Evolutionary conservation across 164 flowering plant species (phyloP), one percentile per base, ranked within the genome.

Genomic region (Amborella trichopoda): DNA sequence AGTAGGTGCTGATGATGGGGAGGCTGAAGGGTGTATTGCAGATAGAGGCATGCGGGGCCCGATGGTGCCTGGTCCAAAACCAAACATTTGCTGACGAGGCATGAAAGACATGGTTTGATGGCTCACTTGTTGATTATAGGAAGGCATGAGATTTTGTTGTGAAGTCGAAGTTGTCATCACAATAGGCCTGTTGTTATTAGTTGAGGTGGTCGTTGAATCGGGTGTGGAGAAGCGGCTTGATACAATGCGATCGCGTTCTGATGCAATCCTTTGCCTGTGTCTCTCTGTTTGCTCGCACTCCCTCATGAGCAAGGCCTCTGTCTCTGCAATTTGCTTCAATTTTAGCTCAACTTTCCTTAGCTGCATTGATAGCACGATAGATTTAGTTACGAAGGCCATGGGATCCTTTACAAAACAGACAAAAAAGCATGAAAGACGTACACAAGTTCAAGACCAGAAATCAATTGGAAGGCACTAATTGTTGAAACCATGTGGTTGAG

Each of bases 201-300:
- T n/a, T 25, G 48, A 23, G 32, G 11, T 12, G 23, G 34, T 26
- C 19, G 53, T 19, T 61, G 55, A 54, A 18, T 75, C 87, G 14
- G 65, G 19, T 26, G 80, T 49, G 48, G 68, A 76, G 53, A 71
- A 72, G 26, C 81, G 74, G 3, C 76, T 55, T 39, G 91, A 67
- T 32, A 75, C 38, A 27, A 80, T 40, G 16, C 74, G 86, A 23
- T 68, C 65, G 2, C 94, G 72, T 38, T 91, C 98, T 13, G 80
- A 67, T 45, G 80, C 73, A 40, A 81, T 33, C 60, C 93, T 72
- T 72, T 80, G 94, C 68, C 91, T 75, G 22, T 79, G 49, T 57
- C 74, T 83, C 59, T 91, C 98, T 22, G 83, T 82, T 56, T 81
- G 93, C 45, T 91, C 98, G 24, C 94, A 81, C 65, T 91, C 98